Conservation (phyloP, 202 grass and related monocot genomes). For the Zoysia matrella region DNA sequence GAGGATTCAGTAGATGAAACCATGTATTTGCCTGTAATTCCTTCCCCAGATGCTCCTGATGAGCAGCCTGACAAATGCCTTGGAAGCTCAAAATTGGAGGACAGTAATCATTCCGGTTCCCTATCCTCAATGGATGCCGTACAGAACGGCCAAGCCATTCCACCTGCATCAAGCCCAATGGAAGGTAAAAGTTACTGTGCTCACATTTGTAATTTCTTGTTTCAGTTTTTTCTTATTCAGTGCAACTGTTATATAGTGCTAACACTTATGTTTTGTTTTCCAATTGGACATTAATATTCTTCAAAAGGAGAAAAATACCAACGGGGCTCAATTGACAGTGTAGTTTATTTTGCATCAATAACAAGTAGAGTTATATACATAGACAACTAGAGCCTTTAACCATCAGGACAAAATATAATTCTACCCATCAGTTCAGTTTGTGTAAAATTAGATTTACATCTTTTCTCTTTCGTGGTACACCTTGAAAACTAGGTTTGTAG, state of each 20-base stretch:
- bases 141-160: conserved; percentile 70
- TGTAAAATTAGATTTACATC: background rate
- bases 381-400: background rate
- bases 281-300: conserved; percentile 6
- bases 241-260: conserved; percentile 10
- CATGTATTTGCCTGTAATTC: conserved; percentile 71
- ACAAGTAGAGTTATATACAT: conserved; percentile 5
- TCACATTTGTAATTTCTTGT: background rate
- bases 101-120: conserved; percentile 91
- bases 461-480: background rate
- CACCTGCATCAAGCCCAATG: conserved; percentile 77
- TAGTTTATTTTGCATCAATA: conserved; percentile 31
- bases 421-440: conserved; percentile 4
- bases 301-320: background rate
- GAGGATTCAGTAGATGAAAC: conserved; percentile 70
- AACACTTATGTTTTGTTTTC: conserved; percentile 22
- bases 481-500: background rate
- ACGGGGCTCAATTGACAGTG: conserved; percentile 4
- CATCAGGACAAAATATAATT: conserved; percentile 21
- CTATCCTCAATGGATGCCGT: conserved; percentile 80
- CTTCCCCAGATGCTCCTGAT: conserved; percentile 75
- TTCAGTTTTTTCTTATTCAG: conserved; percentile 28
- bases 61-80: conserved; percentile 91
- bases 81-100: conserved; percentile 85
- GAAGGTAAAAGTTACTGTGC: conserved; percentile 62